These are phyloP conservation scores for Aspergillus calidoustus DNA, from an alignment of 2,329 filamentous ascomycete genomes.

Conservation along the genomic window DNA sequence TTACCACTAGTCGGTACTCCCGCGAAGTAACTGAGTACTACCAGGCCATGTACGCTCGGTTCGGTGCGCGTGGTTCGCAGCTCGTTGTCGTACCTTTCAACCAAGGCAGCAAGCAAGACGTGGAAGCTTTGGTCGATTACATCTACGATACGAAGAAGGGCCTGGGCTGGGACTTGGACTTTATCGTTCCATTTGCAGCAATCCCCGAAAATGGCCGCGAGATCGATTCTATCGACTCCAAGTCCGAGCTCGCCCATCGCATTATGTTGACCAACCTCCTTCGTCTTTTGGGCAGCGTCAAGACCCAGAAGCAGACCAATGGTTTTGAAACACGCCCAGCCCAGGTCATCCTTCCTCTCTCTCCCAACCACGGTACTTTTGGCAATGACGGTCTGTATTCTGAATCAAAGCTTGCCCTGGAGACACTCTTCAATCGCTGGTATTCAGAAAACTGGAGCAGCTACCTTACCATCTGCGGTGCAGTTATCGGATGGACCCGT, in stretches of 20 bases:
- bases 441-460: constrained; percentile 96
- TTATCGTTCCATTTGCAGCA: constrained; percentile 92
- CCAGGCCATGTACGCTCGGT: constrained; percentile 96
- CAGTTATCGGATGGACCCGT: constrained; percentile 98
- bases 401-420: constrained; percentile 94
- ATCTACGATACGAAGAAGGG: constrained; percentile 97
- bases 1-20: constrained; percentile 96
- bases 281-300: constrained; percentile 86
- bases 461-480: constrained; percentile 97
- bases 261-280: constrained; percentile 99
- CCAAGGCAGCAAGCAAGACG: constrained; percentile 97
- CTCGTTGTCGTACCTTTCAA: constrained; percentile 99
- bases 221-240: constrained; percentile 95
- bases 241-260: constrained; percentile 95
- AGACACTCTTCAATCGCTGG: constrained; percentile 98
- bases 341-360: constrained; percentile 93
- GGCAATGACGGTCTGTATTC: constrained; percentile 98
- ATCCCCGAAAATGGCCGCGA: constrained; percentile 98
- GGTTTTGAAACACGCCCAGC: constrained; percentile 95
- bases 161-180: constrained; percentile 97
- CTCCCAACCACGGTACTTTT: constrained; percentile 97
- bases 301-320: constrained; percentile 83
- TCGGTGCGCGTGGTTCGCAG: constrained; percentile 90
- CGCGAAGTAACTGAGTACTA: constrained; percentile 99
- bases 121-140: constrained; percentile 91